Evolutionary conservation across 345 rosid genomes (phyloP).

Genomic region (Citrus hindsii): DNA sequence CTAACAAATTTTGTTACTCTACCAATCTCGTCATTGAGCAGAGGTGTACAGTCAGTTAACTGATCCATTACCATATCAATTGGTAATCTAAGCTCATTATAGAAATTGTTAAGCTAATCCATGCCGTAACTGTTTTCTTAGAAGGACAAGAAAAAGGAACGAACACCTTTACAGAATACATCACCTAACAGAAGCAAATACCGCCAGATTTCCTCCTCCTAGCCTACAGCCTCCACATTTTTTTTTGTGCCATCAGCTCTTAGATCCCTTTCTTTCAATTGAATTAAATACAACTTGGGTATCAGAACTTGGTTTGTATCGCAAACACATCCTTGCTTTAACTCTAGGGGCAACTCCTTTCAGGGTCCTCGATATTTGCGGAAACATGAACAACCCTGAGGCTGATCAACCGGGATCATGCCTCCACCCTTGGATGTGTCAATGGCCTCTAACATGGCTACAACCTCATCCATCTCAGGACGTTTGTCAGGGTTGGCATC

Average conservation of each 20-base stretch:
- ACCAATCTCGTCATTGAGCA: too few relatives aligned
- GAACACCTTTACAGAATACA: slow-evolving; percentile 29
- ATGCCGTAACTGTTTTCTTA: slow-evolving; percentile 5
- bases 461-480: slow-evolving; percentile 95
- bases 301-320: slow-evolving; percentile 13
- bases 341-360: slow-evolving; percentile 11
- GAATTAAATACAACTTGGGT: slow-evolving; percentile 22
- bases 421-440: slow-evolving; percentile 97
- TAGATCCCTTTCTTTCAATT: slow-evolving; percentile 10
- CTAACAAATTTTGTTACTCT: too few relatives aligned
- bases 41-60: too few relatives aligned
- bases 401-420: slow-evolving; percentile 88
- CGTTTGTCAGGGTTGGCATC: slow-evolving; percentile 92
- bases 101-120: slow-evolving; percentile 3
- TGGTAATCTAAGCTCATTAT: slow-evolving; percentile 6
- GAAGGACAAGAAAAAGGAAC: neutral
- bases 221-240: slow-evolving; percentile 17
- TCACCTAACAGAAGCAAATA: slow-evolving; percentile 5
- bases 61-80: neutral
- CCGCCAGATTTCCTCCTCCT: slow-evolving; percentile 14
- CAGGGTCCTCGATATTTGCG: slow-evolving; percentile 73
- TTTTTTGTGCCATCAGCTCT: slow-evolving; percentile 16
- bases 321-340: neutral
- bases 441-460: slow-evolving; percentile 74
- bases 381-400: slow-evolving; percentile 80